Evolutionary conservation across 2,329 filamentous ascomycete species (phyloP), one percentile per base, ranked within the genome.

Genomic region (Talaromyces sp.): DNA sequence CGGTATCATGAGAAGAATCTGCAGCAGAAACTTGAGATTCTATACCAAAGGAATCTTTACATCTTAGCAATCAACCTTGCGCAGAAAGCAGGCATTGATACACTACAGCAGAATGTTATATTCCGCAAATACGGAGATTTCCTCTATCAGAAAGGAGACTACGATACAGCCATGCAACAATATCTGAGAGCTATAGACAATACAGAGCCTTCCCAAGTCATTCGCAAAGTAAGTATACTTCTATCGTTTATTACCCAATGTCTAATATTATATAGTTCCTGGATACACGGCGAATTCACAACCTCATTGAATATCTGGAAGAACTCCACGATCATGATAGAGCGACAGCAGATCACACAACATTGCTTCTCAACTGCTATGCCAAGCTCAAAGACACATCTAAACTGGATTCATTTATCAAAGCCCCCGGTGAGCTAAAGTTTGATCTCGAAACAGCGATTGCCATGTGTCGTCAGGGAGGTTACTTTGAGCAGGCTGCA

Each of bases 391-490:
- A 99, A 77, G 95, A 99, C 75, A 94, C 97, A 5, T 91, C 93
- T 65, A 99, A 99, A 79, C 84, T 99, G 6, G 94, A 99, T 74
- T 90, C 91, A 27, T 99, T 99, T 70, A 99, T 99, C 79, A 96
- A 96, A 75, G 93, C 93, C 31, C 93, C 94, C 0, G 77, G 77
- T 2, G 93, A 97, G 71, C 85, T 97, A 49, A 97, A 96, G 73
- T 99, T 99, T 73, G 95, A 99, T 75, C 84, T 98, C 2, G 95
- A 99, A 70, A 99, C 95, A 1, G 95, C 95, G 15, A 99, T 99
- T 69, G 88, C 90, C 1, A 97, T 99, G 93, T 99, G 95, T 74
- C 88, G 96, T 31, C 95, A 99, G 79, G 95, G 94, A 11, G 94
- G 95, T 0, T 99, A 99, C 77, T 96, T 90, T 72, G 93, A 98